A percentile compares a stretch with the other conserved stretches of the same genome.
Conservation (phyloP, 148 eudicot species). For the Rhododendron kiyosumense region DNA sequence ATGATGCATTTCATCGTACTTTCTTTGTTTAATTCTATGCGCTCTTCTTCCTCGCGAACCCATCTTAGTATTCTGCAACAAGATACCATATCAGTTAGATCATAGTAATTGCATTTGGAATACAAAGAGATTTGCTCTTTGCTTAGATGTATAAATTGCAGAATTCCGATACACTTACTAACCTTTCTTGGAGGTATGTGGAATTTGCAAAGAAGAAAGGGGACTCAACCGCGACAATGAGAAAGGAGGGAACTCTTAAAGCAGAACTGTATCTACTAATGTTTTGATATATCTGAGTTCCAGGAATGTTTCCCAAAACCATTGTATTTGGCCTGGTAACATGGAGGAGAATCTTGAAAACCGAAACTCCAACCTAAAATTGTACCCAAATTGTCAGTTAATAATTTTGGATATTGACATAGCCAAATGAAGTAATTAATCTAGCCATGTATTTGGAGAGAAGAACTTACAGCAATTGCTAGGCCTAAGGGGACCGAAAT, state of each 20-base stretch:
- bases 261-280: constrained; percentile 69
- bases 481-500: constrained; percentile 85
- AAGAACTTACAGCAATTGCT: constrained; percentile 71
- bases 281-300: constrained; percentile 74
- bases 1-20: constrained; percentile 54
- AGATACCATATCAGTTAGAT: background rate
- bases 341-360: constrained; percentile 82
- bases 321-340: constrained; percentile 84
- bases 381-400: background rate
- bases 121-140: background rate
- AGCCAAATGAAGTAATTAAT: background rate
- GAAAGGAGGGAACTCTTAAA: constrained; percentile 62
- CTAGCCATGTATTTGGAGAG: background rate
- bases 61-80: constrained; percentile 72
- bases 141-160: background rate
- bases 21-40: constrained; percentile 40
- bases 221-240: constrained; percentile 80
- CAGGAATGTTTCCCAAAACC: constrained; percentile 68
- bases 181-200: constrained; percentile 95
- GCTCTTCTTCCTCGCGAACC: constrained; percentile 91
- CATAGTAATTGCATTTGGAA: background rate
- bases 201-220: constrained; percentile 87
- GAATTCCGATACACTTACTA: background rate
- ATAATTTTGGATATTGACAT: background rate
- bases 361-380: constrained; percentile 79